Evolutionary conservation across 2,329 filamentous ascomycete genomes (phyloP), one percentile per base, ranked within the genome.

Genomic region (Talaromyces sp.): DNA sequence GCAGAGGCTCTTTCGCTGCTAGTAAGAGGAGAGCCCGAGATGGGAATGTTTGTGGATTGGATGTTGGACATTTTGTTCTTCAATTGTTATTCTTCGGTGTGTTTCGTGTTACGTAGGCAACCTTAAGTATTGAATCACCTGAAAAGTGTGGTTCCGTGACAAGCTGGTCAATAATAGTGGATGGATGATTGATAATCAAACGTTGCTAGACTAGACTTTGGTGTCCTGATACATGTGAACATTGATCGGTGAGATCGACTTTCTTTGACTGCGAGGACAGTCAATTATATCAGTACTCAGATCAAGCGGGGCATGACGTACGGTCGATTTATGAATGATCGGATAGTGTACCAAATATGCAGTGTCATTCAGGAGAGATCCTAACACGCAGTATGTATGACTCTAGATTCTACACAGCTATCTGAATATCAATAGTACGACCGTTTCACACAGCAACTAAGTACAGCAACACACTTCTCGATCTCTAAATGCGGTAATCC

Each of bases 401-500:
- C 28, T 48, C 44, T 48, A 25, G 21, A 23, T 16, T 50, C 46
- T 50, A 50, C 7, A 18, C 12, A 33, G 25, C 46, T 31, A 50
- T 16, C 21, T 48, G 21, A 16, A 16, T 48, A 16, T 8, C 42
- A 44, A 40, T 1, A 44, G 4, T n/a, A n/a, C 42, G 5, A 11
- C 5, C 5, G 16, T 7, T 3, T 18, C 16, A 33, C 25, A 16
- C 25, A 52, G 3, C 25, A 31, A 52, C 48, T 18, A 3, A 31
- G 14, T 50, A 16, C 1, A n/a, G 25, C 46, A 31, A 50, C n/a
- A 31, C 44, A 28, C 1, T 55, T 37, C 16, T 37, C 23, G 0
- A 37, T 3, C 23, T 16, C 48, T 54, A 67, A 63, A 70, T 69
- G 61, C 57, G 71, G 25, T 60, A 62, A 67, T 76, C 73, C 4